These are phyloP conservation scores for Termitomyces titanicus DNA, from an alignment of 768 basidiomycete species.

Conservation along the genomic window DNA sequence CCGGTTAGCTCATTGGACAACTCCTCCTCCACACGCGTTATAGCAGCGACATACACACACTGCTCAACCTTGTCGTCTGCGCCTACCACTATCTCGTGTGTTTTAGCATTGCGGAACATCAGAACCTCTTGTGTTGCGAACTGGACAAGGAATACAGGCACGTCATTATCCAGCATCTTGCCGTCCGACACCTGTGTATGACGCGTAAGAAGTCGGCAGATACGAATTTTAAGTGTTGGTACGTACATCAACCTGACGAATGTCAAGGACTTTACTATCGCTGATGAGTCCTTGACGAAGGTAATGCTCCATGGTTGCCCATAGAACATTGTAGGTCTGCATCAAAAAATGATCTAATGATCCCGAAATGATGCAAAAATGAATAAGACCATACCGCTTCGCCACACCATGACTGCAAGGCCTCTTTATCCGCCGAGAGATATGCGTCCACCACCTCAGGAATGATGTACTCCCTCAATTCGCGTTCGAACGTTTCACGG, in stretches of 20 bases:
- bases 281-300: constrained; percentile 86
- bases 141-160: constrained; percentile 88
- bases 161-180: constrained; percentile 85
- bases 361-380: constrained; percentile 2
- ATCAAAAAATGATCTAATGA: background rate
- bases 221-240: background rate
- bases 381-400: constrained; percentile 70
- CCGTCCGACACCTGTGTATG: constrained; percentile 73
- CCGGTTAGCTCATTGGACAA: constrained; percentile 90
- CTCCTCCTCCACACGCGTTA: constrained; percentile 87
- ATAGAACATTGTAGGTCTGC: constrained; percentile 95
- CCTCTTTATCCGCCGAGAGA: constrained; percentile 82
- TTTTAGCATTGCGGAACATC: constrained; percentile 85
- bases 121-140: constrained; percentile 94
- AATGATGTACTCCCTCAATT: constrained; percentile 93
- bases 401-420: constrained; percentile 86
- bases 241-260: constrained; percentile 92
- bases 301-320: constrained; percentile 97
- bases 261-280: constrained; percentile 93
- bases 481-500: constrained; percentile 83
- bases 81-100: constrained; percentile 83
- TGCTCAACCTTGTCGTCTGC: constrained; percentile 91
- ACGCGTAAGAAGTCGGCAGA: background rate
- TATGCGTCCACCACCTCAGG: constrained; percentile 98
- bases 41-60: constrained; percentile 86